Evolutionary conservation across 2,329 filamentous ascomycete species (phyloP).

Genomic region (Ophiostoma himal-ulmi): DNA sequence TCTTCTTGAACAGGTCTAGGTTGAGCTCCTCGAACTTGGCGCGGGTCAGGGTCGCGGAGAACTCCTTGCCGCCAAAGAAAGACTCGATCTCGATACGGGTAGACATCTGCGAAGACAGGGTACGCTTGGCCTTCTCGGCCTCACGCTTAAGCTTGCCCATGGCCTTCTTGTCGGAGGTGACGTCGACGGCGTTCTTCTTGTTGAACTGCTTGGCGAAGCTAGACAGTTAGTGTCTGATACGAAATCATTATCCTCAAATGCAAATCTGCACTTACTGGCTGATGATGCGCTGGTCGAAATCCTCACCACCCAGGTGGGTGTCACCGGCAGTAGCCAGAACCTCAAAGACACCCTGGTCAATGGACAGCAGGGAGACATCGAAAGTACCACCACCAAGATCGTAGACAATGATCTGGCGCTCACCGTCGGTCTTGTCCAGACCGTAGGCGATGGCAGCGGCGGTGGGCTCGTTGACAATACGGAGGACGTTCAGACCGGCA

Average conservation of each 20-base stretch:
- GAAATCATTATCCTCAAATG: background rate
- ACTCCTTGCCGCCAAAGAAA: conserved; percentile 94
- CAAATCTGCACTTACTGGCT: conserved; percentile 68
- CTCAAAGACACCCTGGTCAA: conserved; percentile 89
- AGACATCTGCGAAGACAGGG: conserved; percentile 88
- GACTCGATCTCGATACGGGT: conserved; percentile 94
- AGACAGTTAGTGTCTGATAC: background rate
- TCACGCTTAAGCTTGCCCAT: conserved; percentile 99
- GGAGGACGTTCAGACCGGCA: conserved; percentile 88
- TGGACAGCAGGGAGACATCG: conserved; percentile 88
- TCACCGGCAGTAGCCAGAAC: conserved; percentile 93
- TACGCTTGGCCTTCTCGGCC: conserved; percentile 99
- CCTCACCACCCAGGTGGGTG: conserved; percentile 95
- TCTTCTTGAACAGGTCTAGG: conserved; percentile 99
- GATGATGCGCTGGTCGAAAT: conserved; percentile 97
- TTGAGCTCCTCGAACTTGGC: conserved; percentile 99
- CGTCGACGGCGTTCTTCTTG: conserved; percentile 91
- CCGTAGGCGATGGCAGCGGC: conserved; percentile 93
- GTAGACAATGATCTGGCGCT: conserved; percentile 87
- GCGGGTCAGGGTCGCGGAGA: conserved; percentile 95
- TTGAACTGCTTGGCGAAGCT: conserved; percentile 92
- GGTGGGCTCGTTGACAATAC: conserved; percentile 94
- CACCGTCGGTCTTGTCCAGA: conserved; percentile 76
- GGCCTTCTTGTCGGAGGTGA: conserved; percentile 91
- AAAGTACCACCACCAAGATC: conserved; percentile 93